Conservation (phyloP, 441 rosid species). For the Jatropha podagrica region DNA sequence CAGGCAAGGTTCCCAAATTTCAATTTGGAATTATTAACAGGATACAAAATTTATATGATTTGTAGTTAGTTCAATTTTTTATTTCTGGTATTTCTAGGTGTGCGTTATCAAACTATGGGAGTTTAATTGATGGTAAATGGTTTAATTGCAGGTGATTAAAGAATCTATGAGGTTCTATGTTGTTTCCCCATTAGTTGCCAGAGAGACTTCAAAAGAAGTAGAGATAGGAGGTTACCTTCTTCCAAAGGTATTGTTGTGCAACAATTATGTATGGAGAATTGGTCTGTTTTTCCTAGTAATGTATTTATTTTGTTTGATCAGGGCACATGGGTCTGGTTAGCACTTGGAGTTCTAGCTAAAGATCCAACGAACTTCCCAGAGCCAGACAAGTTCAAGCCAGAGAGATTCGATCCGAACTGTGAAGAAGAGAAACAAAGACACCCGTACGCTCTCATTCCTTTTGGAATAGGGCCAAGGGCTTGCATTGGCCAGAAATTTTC, state of each 20-base stretch:
- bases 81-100: not conserved
- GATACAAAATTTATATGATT: not conserved
- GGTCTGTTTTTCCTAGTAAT: not conserved
- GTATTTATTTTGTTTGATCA: constrained; percentile 24
- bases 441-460: constrained; percentile 78
- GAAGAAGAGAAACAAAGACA: constrained; percentile 85
- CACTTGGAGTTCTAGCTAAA: constrained; percentile 81
- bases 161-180: constrained; percentile 81
- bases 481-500: constrained; percentile 89
- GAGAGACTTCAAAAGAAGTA: constrained; percentile 78
- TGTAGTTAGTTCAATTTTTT: not conserved
- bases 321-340: constrained; percentile 99
- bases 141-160: constrained; percentile 62
- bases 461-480: constrained; percentile 95
- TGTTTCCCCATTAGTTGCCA: constrained; percentile 82
- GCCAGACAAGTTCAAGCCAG: constrained; percentile 83
- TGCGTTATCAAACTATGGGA: constrained; percentile 4
- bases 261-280: not conserved
- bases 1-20: constrained; percentile 47
- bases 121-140: not conserved
- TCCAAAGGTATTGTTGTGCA: constrained; percentile 57
- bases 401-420: constrained; percentile 72
- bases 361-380: constrained; percentile 89
- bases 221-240: constrained; percentile 82
- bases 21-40: not conserved